Base-by-base conservation (phyloP, 768 basidiomycete species). In the Lentinula detonsa region DNA sequence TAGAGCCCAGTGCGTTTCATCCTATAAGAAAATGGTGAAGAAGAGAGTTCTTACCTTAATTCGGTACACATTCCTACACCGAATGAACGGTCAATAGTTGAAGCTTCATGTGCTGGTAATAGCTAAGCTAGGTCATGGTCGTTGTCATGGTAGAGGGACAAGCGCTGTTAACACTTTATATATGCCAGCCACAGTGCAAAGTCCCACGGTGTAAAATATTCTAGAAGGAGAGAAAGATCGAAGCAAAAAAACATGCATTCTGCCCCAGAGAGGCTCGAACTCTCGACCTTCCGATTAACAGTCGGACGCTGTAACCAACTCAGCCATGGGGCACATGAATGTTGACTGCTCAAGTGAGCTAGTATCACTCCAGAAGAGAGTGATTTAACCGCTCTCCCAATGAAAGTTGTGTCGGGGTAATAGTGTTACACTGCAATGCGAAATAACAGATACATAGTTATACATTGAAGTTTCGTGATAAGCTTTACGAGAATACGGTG, bases 251-350 rank as follows among this genome's bases (percentile, higher is more conserved):
- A 28, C 4, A 18, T 4, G 7, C 8, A 0, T 59, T 54, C 81
- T 79, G 81, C 82, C 78, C 80, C 82, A 78, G 79, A 78, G 78
- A 85, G 84, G 80, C 78, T 85, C 78, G 83, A 84, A 85, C 85
- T 83, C 80, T 79, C 79, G 83, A 84, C 81, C 82, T 84, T 83
- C 80, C 82, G 81, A 83, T 83, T 85, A 85, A 86, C 84, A 85
- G 84, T 86, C 84, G 84, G 84, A 85, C 84, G 84, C 85, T 85
- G 82, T 85, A 76, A 85, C 84, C 84, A 85, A 85, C 84, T 85
- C 80, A 85, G 84, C 84, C 84, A 85, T 82, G 84, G 84, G 84
- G 84, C 84, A 85, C n/a, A 8, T 28, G 5, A 1, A 28, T 2
- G 1, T 1, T 21, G 28, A 28, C 3, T 28, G 28, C 28, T 28